Evolutionary conservation across 139 green algal species (phyloP).

Genomic region (Chlorella sp.): DNA sequence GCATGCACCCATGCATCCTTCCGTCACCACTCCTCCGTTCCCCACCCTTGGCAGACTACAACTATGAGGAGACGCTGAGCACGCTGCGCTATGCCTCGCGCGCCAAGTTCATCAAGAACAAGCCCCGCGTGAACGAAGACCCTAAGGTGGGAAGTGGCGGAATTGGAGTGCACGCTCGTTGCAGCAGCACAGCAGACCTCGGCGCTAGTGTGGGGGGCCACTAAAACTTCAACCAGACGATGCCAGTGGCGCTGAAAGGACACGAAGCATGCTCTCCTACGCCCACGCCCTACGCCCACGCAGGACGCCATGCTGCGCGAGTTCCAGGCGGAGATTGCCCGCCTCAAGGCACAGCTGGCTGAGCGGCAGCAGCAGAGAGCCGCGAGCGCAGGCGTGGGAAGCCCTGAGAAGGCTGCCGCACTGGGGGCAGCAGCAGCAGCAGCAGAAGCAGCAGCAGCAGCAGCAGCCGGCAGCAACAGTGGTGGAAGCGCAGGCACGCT

Average conservation of each 20-base stretch:
- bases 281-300: neutral
- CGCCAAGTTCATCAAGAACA: constrained; percentile 95
- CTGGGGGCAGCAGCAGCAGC: neutral
- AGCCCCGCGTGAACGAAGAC: constrained; percentile 91
- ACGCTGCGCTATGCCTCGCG: constrained; percentile 89
- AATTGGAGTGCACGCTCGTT: too few relatives aligned
- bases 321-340: constrained; percentile 91
- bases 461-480: neutral
- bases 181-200: too few relatives aligned
- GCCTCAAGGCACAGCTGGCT: constrained; percentile 75
- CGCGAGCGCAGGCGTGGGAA: neutral
- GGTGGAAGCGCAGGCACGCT: neutral
- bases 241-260: too few relatives aligned
- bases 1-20: neutral
- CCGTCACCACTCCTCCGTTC: neutral
- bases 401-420: neutral
- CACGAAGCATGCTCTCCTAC: neutral
- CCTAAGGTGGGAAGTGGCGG: constrained; percentile 81
- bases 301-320: constrained; percentile 90
- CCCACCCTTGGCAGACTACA: constrained; percentile 66
- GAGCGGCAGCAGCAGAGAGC: constrained; percentile 12
- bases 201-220: too few relatives aligned
- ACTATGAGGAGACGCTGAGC: constrained; percentile 89
- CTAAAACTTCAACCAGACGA: too few relatives aligned
- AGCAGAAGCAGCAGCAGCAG: neutral